Percentiles rank a stretch among this genome's conserved stretches.
phyloP scores from a whole-genome alignment of 768 basidiomycete genomes.

The Panaeolus cyanescens region DNA sequence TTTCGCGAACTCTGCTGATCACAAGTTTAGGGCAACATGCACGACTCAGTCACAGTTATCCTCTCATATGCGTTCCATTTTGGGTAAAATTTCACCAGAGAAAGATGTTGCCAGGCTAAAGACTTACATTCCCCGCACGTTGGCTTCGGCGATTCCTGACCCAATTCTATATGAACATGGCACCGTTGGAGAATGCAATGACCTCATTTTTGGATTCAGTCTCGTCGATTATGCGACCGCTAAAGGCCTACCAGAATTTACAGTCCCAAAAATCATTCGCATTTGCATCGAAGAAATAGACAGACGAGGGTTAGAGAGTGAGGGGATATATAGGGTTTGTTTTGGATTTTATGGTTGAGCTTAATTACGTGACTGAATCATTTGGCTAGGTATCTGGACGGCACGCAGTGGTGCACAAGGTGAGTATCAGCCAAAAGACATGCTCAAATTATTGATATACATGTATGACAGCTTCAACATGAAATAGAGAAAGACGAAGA shows the following conservation, averaged over 20 bases:
- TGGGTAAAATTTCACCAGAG: slow-evolving; percentile 70
- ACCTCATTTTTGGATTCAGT: slow-evolving; percentile 88
- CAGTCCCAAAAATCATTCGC: slow-evolving; percentile 77
- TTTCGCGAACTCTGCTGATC: not conserved
- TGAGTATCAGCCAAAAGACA: slow-evolving; percentile 31
- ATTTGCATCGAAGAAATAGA: slow-evolving; percentile 87
- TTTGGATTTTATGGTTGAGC: not conserved
- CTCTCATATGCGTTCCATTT: slow-evolving; percentile 57
- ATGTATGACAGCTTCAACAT: slow-evolving; percentile 64
- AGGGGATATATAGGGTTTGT: slow-evolving; percentile 80
- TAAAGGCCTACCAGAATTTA: slow-evolving; percentile 68
- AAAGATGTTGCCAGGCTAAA: slow-evolving; percentile 65
- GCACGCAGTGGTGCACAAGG: slow-evolving; percentile 82
- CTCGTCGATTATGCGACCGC: slow-evolving; percentile 88
- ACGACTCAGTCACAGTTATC: slow-evolving; percentile 77
- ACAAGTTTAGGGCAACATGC: slow-evolving; percentile 62
- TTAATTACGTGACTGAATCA: slow-evolving; percentile 4
- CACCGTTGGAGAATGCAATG: slow-evolving; percentile 81
- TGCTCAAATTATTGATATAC: not conserved
- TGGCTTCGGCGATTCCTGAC: slow-evolving; percentile 68
- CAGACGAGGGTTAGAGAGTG: slow-evolving; percentile 70
- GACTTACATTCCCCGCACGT: slow-evolving; percentile 57
- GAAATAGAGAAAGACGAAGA: slow-evolving; percentile 85
- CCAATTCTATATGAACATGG: slow-evolving; percentile 77
- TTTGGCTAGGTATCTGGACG: slow-evolving; percentile 72